Percentiles rank a stretch among this genome's conserved stretches.
phyloP scores from a whole-genome alignment of 169 alveolate genomes.

The Plasmodium cynomolgi region DNA sequence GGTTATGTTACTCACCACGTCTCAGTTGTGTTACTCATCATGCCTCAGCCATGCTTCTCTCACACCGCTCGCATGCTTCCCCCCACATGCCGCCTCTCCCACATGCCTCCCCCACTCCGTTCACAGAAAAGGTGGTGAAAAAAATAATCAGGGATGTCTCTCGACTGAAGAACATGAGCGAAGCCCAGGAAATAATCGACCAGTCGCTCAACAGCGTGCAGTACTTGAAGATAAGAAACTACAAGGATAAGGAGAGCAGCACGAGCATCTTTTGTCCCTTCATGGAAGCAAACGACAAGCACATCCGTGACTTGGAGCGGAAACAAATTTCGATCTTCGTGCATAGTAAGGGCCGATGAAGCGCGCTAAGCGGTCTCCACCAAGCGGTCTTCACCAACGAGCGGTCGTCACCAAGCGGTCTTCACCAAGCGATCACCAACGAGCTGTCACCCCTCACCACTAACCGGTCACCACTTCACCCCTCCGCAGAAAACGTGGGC shows the following conservation, averaged over 20 bases:
- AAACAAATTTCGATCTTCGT: slow-evolving; percentile 22
- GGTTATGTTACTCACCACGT: no score
- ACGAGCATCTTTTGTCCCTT: slow-evolving; percentile 44
- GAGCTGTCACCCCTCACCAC: no score
- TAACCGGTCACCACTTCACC: neutral
- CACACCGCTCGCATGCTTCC: neutral
- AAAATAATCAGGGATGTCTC: slow-evolving; percentile 31
- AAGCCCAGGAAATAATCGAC: slow-evolving; percentile 30
- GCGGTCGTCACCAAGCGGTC: no score
- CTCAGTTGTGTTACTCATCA: no score
- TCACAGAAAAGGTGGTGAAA: slow-evolving; percentile 16
- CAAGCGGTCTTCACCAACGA: no score
- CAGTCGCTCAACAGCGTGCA: slow-evolving; percentile 27
- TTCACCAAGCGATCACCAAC: no score
- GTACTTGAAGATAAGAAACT: slow-evolving; percentile 42
- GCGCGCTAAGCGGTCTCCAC: neutral
- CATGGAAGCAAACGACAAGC: slow-evolving; percentile 57
- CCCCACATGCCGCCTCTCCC: neutral
- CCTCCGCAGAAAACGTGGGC: slow-evolving; percentile 36
- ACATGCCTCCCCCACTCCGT: neutral
- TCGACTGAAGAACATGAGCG: slow-evolving; percentile 39
- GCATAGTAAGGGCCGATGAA: slow-evolving; percentile 19
- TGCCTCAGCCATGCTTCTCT: no score
- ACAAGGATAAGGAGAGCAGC: slow-evolving; percentile 27
- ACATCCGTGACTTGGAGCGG: slow-evolving; percentile 34